phyloP scores from a whole-genome alignment of 305 asterid species.

The Fraxinus paxiana region DNA sequence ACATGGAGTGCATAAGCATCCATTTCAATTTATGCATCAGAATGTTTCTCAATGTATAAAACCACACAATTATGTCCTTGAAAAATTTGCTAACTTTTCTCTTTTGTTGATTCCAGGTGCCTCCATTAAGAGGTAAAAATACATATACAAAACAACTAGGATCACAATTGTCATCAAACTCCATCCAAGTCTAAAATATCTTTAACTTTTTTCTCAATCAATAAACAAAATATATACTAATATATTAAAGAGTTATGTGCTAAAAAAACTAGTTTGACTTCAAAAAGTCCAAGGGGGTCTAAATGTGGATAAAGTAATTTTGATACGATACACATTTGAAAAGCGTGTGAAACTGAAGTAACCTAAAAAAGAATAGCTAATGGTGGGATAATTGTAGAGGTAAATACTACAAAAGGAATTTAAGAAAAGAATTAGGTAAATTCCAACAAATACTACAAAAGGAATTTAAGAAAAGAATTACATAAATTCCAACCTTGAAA shows the following conservation, averaged over 20 bases:
- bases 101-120: not conserved
- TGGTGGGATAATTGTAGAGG: not conserved
- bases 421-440: conserved; percentile 6
- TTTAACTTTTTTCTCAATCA: not conserved
- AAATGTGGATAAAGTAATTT: not conserved
- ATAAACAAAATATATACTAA: not conserved
- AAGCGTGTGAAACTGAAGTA: not conserved
- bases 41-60: not conserved
- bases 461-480: conserved; percentile 6
- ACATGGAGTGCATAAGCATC: not conserved
- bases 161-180: not conserved
- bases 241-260: not conserved
- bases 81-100: not conserved
- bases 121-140: not conserved
- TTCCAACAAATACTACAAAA: conserved; percentile 32
- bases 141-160: not conserved
- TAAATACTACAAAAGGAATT: not conserved
- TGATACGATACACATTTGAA: not conserved
- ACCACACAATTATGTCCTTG: not conserved
- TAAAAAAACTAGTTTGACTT: not conserved
- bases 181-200: not conserved
- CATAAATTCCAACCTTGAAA: conserved; percentile 58
- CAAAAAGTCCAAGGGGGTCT: not conserved
- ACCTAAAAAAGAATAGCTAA: not conserved
- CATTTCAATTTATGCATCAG: not conserved